These are phyloP conservation scores for Hypoxylon lenormandii DNA, from an alignment of 495 filamentous ascomycete species.

Conservation along the genomic window DNA sequence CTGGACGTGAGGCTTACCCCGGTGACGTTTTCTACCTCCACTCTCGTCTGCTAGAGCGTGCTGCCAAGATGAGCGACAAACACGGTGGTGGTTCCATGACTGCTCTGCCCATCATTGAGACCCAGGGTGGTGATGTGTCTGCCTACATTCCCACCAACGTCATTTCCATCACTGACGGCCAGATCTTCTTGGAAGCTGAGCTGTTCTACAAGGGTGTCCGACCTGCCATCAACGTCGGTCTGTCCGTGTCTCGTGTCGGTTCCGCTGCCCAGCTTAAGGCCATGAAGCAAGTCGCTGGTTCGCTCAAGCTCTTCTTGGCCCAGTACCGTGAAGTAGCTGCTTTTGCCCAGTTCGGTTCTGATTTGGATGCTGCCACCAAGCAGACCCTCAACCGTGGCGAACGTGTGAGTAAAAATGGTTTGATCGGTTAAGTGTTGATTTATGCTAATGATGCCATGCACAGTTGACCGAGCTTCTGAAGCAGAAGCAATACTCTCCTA, in stretches of 20 bases:
- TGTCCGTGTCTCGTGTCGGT: slow-evolving; percentile 99
- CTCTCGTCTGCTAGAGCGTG: slow-evolving; percentile 98
- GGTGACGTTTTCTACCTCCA: slow-evolving; percentile 99
- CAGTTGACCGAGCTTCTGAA: slow-evolving; percentile 94
- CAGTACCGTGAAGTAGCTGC: slow-evolving; percentile 99
- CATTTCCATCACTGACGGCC: slow-evolving; percentile 99
- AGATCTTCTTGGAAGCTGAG: slow-evolving; percentile 99
- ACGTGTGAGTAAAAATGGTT: slow-evolving; percentile 72
- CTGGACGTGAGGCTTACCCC: slow-evolving; percentile 99
- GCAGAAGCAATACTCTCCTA: slow-evolving; percentile 99
- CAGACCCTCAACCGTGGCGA: slow-evolving; percentile 99
- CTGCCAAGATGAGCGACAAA: slow-evolving; percentile 98
- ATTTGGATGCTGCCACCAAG: slow-evolving; percentile 98
- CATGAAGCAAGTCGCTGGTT: slow-evolving; percentile 99
- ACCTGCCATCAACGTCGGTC: slow-evolving; percentile 99
- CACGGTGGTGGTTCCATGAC: slow-evolving; percentile 96
- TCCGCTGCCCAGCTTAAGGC: slow-evolving; percentile 99
- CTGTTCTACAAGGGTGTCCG: slow-evolving; percentile 99
- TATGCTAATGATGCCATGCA: slow-evolving; percentile 52
- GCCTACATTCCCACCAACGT: slow-evolving; percentile 99
- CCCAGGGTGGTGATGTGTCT: slow-evolving; percentile 99
- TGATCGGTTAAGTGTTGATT: slow-evolving; percentile 1
- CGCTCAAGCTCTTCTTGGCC: slow-evolving; percentile 99
- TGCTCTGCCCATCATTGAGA: slow-evolving; percentile 98
- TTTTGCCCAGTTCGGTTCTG: slow-evolving; percentile 99